Evolutionary conservation across 179 eudicot species (phyloP).

Genomic region (Silene coronaria): DNA sequence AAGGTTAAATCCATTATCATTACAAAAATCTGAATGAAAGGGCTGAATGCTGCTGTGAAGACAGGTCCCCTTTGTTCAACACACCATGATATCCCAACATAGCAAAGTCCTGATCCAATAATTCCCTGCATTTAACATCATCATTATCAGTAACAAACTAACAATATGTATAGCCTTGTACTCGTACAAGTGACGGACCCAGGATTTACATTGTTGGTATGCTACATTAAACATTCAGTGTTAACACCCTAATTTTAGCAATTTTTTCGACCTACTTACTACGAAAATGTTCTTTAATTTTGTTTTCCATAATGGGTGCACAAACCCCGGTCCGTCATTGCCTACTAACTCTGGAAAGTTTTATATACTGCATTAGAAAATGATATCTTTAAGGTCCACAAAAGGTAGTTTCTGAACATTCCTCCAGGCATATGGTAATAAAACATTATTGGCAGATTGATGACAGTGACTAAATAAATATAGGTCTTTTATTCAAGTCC

Average conservation of each 20-base stretch:
- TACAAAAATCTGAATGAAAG: conserved; percentile 54
- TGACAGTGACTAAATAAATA: conserved; percentile 8
- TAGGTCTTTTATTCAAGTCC: not conserved
- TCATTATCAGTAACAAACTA: not conserved
- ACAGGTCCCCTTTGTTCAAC: conserved; percentile 76
- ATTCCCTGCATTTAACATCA: conserved; percentile 48
- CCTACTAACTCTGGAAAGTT: no score
- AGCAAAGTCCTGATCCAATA: conserved; percentile 70
- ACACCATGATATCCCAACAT: conserved; percentile 77
- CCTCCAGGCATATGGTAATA: conserved; percentile 2
- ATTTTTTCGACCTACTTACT: no score
- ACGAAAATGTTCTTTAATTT: no score
- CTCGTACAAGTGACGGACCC: no score
- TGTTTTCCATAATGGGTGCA: no score
- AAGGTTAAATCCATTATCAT: conserved; percentile 47
- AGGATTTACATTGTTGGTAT: no score
- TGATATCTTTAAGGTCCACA: conserved; percentile 16
- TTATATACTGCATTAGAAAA: conserved; percentile 13
- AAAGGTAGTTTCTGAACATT: conserved; percentile 19
- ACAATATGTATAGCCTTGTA: not conserved
- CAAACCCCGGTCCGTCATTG: no score
- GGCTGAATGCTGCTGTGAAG: conserved; percentile 82
- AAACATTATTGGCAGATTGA: not conserved
- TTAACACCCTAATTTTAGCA: no score
- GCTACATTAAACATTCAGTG: no score